Percentiles rank a stretch among this genome's conserved stretches.
Conservation (phyloP, 106 monocot genomes). For the Dendrobium huoshanense region DNA sequence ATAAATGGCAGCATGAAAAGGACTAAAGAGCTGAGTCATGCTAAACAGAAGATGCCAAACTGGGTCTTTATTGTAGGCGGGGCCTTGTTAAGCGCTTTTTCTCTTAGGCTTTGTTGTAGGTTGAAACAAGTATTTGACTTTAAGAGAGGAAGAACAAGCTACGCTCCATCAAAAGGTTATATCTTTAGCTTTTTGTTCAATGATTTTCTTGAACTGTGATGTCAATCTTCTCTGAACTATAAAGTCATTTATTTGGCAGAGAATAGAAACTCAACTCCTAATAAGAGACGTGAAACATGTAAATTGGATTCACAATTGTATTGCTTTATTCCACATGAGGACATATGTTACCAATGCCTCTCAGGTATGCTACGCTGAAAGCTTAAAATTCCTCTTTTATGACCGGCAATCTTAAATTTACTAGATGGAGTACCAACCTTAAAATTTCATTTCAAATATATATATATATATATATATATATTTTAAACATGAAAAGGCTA, state of each 20-base stretch:
- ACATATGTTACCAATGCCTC: constrained; percentile 39
- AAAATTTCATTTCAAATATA: not conserved
- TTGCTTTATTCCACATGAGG: constrained; percentile 37
- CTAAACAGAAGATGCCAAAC: constrained; percentile 60
- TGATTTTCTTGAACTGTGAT: not conserved
- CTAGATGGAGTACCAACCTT: not conserved
- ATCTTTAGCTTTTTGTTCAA: constrained; percentile 3
- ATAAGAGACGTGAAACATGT: constrained; percentile 24
- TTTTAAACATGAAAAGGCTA: no score
- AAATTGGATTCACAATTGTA: constrained; percentile 44
- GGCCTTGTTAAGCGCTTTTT: constrained; percentile 68
- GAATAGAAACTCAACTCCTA: constrained; percentile 24
- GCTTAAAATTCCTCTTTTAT: not conserved
- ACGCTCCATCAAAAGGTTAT: constrained; percentile 33
- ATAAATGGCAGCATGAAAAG: constrained; percentile 26
- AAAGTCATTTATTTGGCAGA: constrained; percentile 16
- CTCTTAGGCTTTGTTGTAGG: constrained; percentile 62
- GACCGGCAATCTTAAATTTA: not conserved
- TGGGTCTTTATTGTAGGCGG: constrained; percentile 84
- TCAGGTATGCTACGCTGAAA: constrained; percentile 39
- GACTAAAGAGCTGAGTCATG: constrained; percentile 26
- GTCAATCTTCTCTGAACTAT: not conserved
- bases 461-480: no score
- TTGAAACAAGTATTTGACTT: constrained; percentile 59
- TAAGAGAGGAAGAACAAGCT: constrained; percentile 18